Base-by-base conservation (phyloP, 768 basidiomycete genomes). In the Pisolithus albus region DNA sequence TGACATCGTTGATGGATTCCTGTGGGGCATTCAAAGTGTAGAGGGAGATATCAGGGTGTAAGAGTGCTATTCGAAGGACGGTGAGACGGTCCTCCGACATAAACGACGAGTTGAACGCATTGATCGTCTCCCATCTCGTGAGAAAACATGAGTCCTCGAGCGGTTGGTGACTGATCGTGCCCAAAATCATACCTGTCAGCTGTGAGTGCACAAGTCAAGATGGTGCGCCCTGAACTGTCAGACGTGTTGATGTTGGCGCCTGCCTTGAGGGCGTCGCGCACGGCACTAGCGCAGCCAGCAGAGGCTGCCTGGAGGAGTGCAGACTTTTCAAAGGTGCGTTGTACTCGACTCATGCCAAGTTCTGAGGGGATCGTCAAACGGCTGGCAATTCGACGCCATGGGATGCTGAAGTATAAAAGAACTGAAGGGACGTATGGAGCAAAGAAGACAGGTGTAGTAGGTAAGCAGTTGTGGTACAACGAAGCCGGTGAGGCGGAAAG, bases 11-110 rank as follows among this genome's bases (percentile, higher is more conserved):
- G 72, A 84, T 80, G 2, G 80, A 77, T 53, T 72, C 70, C 48
- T 84, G 83, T 0, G 87, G 83, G 16, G 83, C 80, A 63, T 91
- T 90, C 39, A 91, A 70, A 15, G 84, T 82, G 61, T 77, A 77
- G 11, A 91, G 71, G 8, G 85, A 82, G 11, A 84, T 75, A 43
- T 81, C 73, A 2, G 77, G 75, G 51, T 81, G 82, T 7, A 64
- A 66, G 13, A 82, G 66, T 24, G 88, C 70, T 16, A 74, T 70
- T 51, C 75, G 76, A 52, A 90, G 76, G 41, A 79, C 73, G 38
- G 75, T 67, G 45, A 88, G 70, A 39, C 85, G 83, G 55, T 68
- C 71, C 47, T 67, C 64, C 0, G 80, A 80, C 74, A 81, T 73
- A 56, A 81, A 82, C 3, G 81, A 82, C 79, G 83, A 80, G 79